Evolutionary conservation across 139 green algal genomes (phyloP), one percentile per base, ranked within the genome.

Genomic region (Tetradesmus obliquus): DNA sequence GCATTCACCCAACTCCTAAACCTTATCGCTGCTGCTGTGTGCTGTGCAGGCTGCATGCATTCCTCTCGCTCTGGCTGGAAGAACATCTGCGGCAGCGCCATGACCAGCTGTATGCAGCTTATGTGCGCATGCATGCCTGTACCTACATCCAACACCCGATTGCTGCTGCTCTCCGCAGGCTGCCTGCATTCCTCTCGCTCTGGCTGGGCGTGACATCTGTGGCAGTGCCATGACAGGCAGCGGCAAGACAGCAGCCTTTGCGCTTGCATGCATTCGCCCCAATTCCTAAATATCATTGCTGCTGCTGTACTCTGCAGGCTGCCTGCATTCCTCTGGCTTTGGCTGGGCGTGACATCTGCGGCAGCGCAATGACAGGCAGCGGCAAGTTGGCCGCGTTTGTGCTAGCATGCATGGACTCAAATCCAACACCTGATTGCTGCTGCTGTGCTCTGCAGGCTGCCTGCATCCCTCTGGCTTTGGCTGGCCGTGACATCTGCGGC

Each of bases 211-310:
- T 3, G 98, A 99, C 95, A 97, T 99, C 76, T 98, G 97, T 90
- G 98, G 97, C 79, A 97, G 94, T 54, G 98, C 98, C 2, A 95
- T 99, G 19, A 99, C 98, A 10, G 98, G 98, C 54, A 97, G 94
- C 79, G 98, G 98, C 88, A 99, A 99, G 95, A 99, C 98, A 10
- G 98, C 98, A 8, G 98, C 98, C 58, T 99, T 99, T 91, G 91
- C 95, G 9, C 32, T 45, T 45, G 32, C 32, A 45, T 45, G 32
- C 32, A 45, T 45, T 45, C 32, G 0, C 32, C 32, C 94, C 32
- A 45, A 45, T 45, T 45, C 32, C 32, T 45, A 45, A 1, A 45
- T 45, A 45, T 45, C 32, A 45, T 45, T 45, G 32, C 32, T 84
- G 55, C 69, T 86, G 85, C 53, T 24, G 10, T 87, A 51, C 12